These are phyloP conservation scores for Bromus sterilis DNA, from an alignment of 176 grass and related monocot genomes.

Conservation along the genomic window DNA sequence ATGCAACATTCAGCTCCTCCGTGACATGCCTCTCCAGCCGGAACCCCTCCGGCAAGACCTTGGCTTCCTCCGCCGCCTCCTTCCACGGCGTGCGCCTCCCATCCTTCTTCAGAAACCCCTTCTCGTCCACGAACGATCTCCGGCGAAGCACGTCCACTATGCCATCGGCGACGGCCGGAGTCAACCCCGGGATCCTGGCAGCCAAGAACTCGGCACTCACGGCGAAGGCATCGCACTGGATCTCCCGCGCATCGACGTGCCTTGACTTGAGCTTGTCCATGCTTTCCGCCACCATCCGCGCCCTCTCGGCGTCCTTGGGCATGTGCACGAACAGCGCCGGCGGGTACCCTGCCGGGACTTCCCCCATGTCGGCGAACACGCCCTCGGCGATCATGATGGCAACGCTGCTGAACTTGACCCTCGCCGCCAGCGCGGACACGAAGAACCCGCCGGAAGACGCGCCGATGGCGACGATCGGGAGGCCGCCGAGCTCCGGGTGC, in stretches of 20 bases:
- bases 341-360: slow-evolving; percentile 47
- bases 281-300: slow-evolving; percentile 24
- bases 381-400: slow-evolving; percentile 83
- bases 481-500: slow-evolving; percentile 38
- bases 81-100: slow-evolving; percentile 65
- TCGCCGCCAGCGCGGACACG: slow-evolving; percentile 65
- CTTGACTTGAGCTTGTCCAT: slow-evolving; percentile 41
- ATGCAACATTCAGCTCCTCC: slow-evolving; percentile 91
- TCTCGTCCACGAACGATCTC: slow-evolving; percentile 67
- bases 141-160: slow-evolving; percentile 46
- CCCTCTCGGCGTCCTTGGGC: slow-evolving; percentile 52
- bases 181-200: slow-evolving; percentile 47
- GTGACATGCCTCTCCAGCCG: slow-evolving; percentile 65
- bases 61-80: slow-evolving; percentile 39
- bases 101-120: slow-evolving; percentile 65
- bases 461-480: slow-evolving; percentile 61
- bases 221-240: slow-evolving; percentile 51
- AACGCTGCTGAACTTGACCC: slow-evolving; percentile 64
- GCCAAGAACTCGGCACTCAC: slow-evolving; percentile 41
- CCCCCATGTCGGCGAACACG: slow-evolving; percentile 31
- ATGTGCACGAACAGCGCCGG: slow-evolving; percentile 94
- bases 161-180: slow-evolving; percentile 26
- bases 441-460: slow-evolving; percentile 83
- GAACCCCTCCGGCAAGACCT: slow-evolving; percentile 59
- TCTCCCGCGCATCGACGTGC: slow-evolving; percentile 49